Evolutionary conservation across 306 rosid species (phyloP).

Genomic region (Canavalia gladiata): DNA sequence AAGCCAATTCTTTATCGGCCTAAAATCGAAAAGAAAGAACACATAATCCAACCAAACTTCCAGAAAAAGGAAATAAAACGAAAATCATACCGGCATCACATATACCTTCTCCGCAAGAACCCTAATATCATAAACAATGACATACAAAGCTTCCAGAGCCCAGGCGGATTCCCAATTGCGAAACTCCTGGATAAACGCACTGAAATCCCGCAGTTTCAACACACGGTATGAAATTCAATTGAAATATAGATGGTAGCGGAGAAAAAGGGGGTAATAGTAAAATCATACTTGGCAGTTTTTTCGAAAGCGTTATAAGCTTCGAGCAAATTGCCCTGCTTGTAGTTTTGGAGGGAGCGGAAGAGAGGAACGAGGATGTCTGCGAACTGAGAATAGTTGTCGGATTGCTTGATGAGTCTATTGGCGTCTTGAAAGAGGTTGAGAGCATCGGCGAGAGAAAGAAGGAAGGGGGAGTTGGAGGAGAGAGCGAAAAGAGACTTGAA

Average conservation of each 20-base stretch:
- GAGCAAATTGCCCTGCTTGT: conserved; percentile 61
- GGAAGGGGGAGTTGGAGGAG: conserved; percentile 67
- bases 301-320: conserved; percentile 87
- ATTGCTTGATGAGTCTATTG: conserved; percentile 75
- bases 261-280: background rate
- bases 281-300: conserved; percentile 85
- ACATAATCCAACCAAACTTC: conserved; percentile 8
- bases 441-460: conserved; percentile 82
- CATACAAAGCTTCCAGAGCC: conserved; percentile 89
- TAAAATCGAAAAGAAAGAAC: conserved; percentile 29
- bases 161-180: conserved; percentile 96
- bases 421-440: conserved; percentile 80
- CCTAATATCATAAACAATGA: conserved; percentile 84
- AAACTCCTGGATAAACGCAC: conserved; percentile 96
- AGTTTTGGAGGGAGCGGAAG: conserved; percentile 80
- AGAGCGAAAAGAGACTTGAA: conserved; percentile 78
- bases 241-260: background rate
- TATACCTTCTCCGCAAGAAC: conserved; percentile 90
- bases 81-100: background rate
- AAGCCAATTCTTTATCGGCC: conserved; percentile 87
- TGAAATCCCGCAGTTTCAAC: conserved; percentile 52
- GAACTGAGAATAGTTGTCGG: conserved; percentile 69
- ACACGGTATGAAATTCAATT: background rate
- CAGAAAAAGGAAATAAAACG: background rate
- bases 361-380: conserved; percentile 69